Evolutionary conservation across 805 yeast genomes (phyloP).

Genomic region (Yarrowia sp.): DNA sequence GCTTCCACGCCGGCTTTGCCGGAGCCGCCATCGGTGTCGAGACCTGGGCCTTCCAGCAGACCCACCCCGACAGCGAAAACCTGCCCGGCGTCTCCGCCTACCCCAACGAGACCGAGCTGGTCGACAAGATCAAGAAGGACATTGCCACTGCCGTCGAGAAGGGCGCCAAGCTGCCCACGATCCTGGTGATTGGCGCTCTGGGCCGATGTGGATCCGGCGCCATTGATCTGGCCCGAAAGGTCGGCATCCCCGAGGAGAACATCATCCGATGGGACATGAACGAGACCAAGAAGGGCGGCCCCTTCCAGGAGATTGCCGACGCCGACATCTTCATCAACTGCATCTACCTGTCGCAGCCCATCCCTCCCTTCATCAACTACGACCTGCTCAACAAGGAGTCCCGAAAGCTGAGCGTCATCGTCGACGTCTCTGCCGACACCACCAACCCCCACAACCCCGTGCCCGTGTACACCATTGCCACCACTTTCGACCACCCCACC

Average conservation of each 20-base stretch:
- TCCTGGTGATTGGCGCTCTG: constrained; percentile 90
- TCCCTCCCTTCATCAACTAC: constrained; percentile 81
- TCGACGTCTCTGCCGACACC: constrained; percentile 98
- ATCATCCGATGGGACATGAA: constrained; percentile 93
- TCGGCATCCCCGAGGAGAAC: constrained; percentile 83
- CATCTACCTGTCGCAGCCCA: constrained; percentile 89
- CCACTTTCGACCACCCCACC: constrained; percentile 88
- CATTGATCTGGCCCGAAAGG: constrained; percentile 71
- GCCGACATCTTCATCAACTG: constrained; percentile 93
- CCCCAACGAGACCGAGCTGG: constrained; percentile 71
- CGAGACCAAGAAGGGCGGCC: constrained; percentile 97
- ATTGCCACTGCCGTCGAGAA: constrained; percentile 51
- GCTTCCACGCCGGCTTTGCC: constrained; percentile 99
- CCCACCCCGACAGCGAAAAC: constrained; percentile 61
- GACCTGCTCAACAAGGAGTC: constrained; percentile 60
- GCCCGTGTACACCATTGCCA: constrained; percentile 87
- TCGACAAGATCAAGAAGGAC: constrained; percentile 60
- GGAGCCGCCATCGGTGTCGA: constrained; percentile 96
- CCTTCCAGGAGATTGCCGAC: constrained; percentile 84
- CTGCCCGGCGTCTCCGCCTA: constrained; percentile 80
- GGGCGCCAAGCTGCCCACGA: constrained; percentile 61
- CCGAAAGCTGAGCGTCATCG: constrained; percentile 86
- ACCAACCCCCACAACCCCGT: constrained; percentile 98
- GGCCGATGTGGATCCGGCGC: constrained; percentile 99
- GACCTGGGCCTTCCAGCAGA: constrained; percentile 92